Percentiles rank a stretch among this genome's conserved stretches.
Evolutionary conservation across 768 basidiomycete species (phyloP).

Genomic region (Gautieria morchelliformis): DNA sequence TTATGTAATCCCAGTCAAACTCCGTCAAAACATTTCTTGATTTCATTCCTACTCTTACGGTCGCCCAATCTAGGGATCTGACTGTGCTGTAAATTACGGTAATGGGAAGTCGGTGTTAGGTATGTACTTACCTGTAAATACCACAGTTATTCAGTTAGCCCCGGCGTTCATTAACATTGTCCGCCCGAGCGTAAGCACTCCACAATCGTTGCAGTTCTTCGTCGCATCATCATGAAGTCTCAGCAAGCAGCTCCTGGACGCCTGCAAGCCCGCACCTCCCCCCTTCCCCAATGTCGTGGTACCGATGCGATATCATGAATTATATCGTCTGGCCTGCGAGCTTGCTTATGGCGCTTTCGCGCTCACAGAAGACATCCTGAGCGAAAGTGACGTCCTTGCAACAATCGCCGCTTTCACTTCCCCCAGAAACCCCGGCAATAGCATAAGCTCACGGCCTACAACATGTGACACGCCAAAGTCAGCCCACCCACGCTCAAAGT

Average conservation of each 20-base stretch:
- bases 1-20: no score
- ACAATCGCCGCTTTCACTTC: background rate
- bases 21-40: no score
- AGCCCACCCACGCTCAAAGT: conserved; percentile 36
- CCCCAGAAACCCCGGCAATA: background rate
- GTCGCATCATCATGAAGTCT: no score
- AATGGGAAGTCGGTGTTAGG: no score
- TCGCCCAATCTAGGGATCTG: no score
- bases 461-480: conserved; percentile 32
- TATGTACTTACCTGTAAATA: no score
- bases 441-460: background rate
- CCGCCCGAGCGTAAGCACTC: no score
- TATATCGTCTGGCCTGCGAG: background rate
- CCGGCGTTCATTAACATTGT: no score
- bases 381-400: background rate
- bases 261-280: background rate
- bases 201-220: no score
- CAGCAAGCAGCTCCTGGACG: background rate
- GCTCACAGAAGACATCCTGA: background rate
- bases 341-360: background rate
- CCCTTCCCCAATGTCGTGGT: background rate
- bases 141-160: no score
- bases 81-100: no score
- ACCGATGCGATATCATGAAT: background rate
- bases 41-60: no score